Conservation (phyloP, 2,329 filamentous ascomycete species). For the Trichoderma afroharzianum region DNA sequence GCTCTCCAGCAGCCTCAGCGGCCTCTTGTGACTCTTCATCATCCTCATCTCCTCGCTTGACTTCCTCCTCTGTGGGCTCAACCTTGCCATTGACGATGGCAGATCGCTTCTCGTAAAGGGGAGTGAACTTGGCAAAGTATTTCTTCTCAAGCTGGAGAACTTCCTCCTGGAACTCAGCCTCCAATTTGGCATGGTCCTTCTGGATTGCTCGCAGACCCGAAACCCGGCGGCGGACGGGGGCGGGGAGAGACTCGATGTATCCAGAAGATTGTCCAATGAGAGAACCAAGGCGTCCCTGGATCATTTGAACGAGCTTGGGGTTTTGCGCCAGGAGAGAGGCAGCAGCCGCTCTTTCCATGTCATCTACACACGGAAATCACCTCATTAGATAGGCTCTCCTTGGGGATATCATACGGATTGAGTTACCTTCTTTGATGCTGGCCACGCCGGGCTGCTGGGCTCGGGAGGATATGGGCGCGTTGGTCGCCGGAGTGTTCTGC, state of each 20-base stretch:
- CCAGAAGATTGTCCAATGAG: constrained; percentile 94
- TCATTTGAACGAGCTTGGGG: constrained; percentile 92
- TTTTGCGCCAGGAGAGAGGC: constrained; percentile 95
- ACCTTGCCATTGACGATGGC: constrained; percentile 82
- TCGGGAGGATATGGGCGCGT: constrained; percentile 95
- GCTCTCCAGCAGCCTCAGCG: constrained; percentile 58
- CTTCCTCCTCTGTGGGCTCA: constrained; percentile 84
- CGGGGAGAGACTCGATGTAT: constrained; percentile 93
- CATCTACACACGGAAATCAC: constrained; percentile 58
- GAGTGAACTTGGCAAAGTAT: constrained; percentile 98
- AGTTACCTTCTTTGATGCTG: constrained; percentile 95
- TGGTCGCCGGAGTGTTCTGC: constrained; percentile 94
- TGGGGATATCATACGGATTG: neutral
- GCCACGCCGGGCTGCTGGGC: constrained; percentile 91
- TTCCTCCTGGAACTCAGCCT: constrained; percentile 98
- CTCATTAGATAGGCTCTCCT: constrained; percentile 20
- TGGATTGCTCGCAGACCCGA: constrained; percentile 96
- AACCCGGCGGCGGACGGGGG: constrained; percentile 85
- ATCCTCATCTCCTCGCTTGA: constrained; percentile 80
- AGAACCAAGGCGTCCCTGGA: constrained; percentile 90
- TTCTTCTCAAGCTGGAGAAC: constrained; percentile 98
- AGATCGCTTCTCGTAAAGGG: constrained; percentile 91
- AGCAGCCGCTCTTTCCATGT: constrained; percentile 79
- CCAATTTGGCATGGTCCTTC: constrained; percentile 97
- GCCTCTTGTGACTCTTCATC: constrained; percentile 68